Evolutionary conservation across 352 stramenopile species (phyloP).

Genomic region (Lagenidium sp.): DNA sequence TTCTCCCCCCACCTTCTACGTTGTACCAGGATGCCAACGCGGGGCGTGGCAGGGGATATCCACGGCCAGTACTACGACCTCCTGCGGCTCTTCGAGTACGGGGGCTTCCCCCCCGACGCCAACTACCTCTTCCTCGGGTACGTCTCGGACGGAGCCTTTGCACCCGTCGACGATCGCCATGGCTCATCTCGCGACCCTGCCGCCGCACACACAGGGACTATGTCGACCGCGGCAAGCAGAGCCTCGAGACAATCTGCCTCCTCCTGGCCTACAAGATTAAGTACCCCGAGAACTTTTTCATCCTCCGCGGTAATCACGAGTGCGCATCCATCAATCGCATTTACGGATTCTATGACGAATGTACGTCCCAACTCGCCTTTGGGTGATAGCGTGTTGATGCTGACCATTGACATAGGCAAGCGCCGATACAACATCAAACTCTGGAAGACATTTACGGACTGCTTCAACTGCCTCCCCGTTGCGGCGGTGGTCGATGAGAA

Average conservation of each 20-base stretch:
- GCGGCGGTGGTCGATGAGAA: conserved; percentile 98
- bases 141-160: too few species aligned
- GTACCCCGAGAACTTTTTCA: conserved; percentile 81
- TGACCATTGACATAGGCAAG: conserved; percentile 74
- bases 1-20: too few species aligned
- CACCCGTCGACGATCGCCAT: neutral
- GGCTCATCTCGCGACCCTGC: neutral
- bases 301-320: conserved; percentile 79
- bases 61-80: conserved; percentile 96
- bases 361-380: conserved; percentile 9
- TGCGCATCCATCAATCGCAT: conserved; percentile 74
- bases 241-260: conserved; percentile 75
- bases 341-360: conserved; percentile 82
- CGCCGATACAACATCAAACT: conserved; percentile 95
- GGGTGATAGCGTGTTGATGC: too few species aligned
- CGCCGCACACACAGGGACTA: conserved; percentile 34
- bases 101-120: conserved; percentile 64
- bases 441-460: conserved; percentile 97
- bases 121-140: conserved; percentile 43
- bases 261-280: conserved; percentile 85
- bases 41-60: conserved; percentile 72
- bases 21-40: too few species aligned
- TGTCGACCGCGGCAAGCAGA: conserved; percentile 86
- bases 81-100: conserved; percentile 88
- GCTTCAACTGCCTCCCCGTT: conserved; percentile 88